phyloP scores from a whole-genome alignment of 1,139 yeast genomes.

The Sugiyamaella grinbergsii region DNA sequence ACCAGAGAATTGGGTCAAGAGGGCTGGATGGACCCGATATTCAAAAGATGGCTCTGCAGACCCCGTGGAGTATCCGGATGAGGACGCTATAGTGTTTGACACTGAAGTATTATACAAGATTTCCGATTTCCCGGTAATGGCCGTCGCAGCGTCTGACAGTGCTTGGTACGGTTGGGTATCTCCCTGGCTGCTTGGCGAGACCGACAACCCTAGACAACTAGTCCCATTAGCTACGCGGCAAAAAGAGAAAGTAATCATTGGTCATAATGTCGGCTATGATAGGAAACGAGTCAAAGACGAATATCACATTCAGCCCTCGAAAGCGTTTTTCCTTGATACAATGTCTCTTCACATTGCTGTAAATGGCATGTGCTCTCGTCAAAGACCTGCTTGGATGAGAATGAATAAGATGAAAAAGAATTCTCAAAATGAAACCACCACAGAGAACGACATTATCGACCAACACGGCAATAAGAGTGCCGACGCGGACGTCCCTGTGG shows the following conservation, averaged over 20 bases:
- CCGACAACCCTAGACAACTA: constrained; percentile 58
- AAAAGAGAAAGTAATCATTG: constrained; percentile 57
- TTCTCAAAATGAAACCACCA: constrained; percentile 28
- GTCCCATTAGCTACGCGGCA: constrained; percentile 61
- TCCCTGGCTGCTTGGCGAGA: constrained; percentile 67
- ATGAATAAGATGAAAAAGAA: constrained; percentile 32
- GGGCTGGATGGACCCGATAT: constrained; percentile 85
- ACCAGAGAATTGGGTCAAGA: constrained; percentile 29
- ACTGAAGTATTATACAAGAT: constrained; percentile 82
- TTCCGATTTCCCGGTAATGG: constrained; percentile 75
- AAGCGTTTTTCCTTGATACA: constrained; percentile 83
- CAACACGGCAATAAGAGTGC: constrained; percentile 3
- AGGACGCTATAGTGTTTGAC: constrained; percentile 74
- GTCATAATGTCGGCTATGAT: constrained; percentile 91
- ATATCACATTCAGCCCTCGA: constrained; percentile 64
- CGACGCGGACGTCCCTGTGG: neutral
- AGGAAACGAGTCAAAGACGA: constrained; percentile 85
- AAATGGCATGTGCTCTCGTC: constrained; percentile 91
- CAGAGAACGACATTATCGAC: constrained; percentile 25
- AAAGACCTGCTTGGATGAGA: constrained; percentile 78
- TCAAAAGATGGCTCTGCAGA: constrained; percentile 53
- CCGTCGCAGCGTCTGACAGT: constrained; percentile 71
- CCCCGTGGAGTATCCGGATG: constrained; percentile 69
- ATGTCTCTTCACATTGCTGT: constrained; percentile 92
- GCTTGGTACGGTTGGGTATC: constrained; percentile 98